Base-by-base conservation (phyloP, 345 rosid species). In the Triadica sebifera region DNA sequence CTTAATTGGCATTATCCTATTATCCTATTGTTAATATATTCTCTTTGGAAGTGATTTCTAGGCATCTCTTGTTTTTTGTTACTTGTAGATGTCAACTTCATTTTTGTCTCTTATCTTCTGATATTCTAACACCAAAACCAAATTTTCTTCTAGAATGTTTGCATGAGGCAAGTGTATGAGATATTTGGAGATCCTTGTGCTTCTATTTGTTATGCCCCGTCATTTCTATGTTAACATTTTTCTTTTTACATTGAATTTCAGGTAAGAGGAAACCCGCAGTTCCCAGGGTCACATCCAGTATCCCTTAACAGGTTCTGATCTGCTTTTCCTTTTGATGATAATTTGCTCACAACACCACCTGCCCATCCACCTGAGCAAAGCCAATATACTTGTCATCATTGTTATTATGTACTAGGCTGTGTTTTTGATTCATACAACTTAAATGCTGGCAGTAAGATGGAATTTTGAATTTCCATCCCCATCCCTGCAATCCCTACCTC, bases 251-350 rank as follows among this genome's bases (percentile, higher is more conserved):
- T 78, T 77, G 58, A 29, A 81, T 73, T 71, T 65, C 86, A 91
- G 97, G 89, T 81, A 78, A 80, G 93, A 84, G 90, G 89, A 83
- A 82, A 85, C 72, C 62, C 82, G 16, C 91, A 86, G 11, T 91
- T 91, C 74, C 97, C 97, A 3, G 97, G 97, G 56, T 91, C 97
- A 22, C 97, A 91, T 69, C 97, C 97, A 41, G 97, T 91, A 71
- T 91, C 97, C 66, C 87, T 91, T 73, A 86, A 84, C 89, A 89
- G 97, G 97, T 91, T 57, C 17, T 7, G 10, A 5, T 75, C 47
- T 74, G 51, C 52, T 53, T 63, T 70, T 72, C 68, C 57, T 19
- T 69, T 19, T 51, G 24, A 29, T 29, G 34, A 29, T 29, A 29
- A 29, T 29, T 29, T 58, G 3, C 2, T 17, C 19, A 6, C 39